Base-by-base conservation (phyloP, 495 filamentous ascomycete genomes). In the Xylaria venustula region DNA sequence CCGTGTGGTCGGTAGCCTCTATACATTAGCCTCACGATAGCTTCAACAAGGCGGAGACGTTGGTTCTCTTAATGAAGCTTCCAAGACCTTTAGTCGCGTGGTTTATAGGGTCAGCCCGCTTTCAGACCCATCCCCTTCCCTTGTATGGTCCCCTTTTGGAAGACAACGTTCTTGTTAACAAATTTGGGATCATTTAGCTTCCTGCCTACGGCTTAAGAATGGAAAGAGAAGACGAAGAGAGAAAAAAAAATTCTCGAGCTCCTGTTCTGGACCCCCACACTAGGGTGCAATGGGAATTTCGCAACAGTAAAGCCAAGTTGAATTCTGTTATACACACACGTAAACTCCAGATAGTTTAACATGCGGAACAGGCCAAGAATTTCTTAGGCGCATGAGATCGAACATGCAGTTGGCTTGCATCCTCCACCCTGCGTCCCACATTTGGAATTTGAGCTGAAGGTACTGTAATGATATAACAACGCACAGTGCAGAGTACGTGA, bases 341-440 rank as follows among this genome's bases (percentile, higher is more conserved):
- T n/a, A n/a, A n/a, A n/a, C n/a, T n/a, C 37, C 37, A 40, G 7
- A 3, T 11, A 3, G 7, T 3, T 15, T 12, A 40, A 15, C 7
- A 8, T 8, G 14, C 45, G 40, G 53, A 40, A 44, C 40, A 6
- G 36, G 23, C 40, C 12, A 45, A 6, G 17, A 32, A 20, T 1
- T 44, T 14, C 7, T 34, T n/a, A 34, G 5, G 17, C n/a, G 26
- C 26, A 55, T 32, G n/a, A 20, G 19, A 19, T 7, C 42, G 41
- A 25, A 7, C 14, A 30, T 15, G 37, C 37, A 55, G 11, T 23
- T 14, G 26, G 11, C 53, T 7, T 12, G 9, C 6, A 45, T 3
- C 40, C 53, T 40, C 40, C 36, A 34, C 37, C 15, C 45, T 14
- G 22, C 6, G 53, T 55, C 53, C 53, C 53, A 55, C 40, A 55